Evolutionary conservation across 1,284 basidiomycete genomes (phyloP).

Genomic region (Megacollybia platyphylla): DNA sequence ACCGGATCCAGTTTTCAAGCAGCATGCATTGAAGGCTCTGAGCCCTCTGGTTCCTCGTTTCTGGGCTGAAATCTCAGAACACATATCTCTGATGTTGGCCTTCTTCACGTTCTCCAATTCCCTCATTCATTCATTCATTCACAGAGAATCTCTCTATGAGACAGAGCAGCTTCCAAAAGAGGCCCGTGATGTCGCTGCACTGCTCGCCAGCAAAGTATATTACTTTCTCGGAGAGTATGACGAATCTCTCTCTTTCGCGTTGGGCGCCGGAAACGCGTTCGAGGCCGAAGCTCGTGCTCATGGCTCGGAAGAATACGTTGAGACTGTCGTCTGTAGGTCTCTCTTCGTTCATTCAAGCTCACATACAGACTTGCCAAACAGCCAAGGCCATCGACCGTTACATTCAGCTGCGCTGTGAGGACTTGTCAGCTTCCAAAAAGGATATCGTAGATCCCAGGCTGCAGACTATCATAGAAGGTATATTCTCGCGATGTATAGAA

Average conservation of each 20-base stretch:
- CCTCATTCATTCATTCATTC: conserved; percentile 4
- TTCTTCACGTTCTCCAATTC: conserved; percentile 7
- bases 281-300: conserved; percentile 53
- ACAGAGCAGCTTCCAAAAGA: conserved; percentile 59
- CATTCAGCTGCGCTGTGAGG: conserved; percentile 48
- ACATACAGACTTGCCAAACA: conserved; percentile 16
- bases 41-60: conserved; percentile 81
- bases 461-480: conserved; percentile 75
- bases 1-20: conserved; percentile 76
- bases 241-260: conserved; percentile 86
- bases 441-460: conserved; percentile 68
- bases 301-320: conserved; percentile 76
- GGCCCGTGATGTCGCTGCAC: conserved; percentile 70
- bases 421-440: conserved; percentile 30
- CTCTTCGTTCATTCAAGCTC: background rate
- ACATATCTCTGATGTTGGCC: conserved; percentile 78
- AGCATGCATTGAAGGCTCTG: conserved; percentile 80
- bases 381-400: conserved; percentile 93
- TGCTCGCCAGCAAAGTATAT: conserved; percentile 91
- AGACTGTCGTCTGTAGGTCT: conserved; percentile 80
- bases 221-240: conserved; percentile 91
- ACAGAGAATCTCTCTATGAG: conserved; percentile 84
- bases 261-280: conserved; percentile 82
- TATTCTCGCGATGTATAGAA: conserved; percentile 72
- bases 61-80: conserved; percentile 96